Percentiles rank a stretch among this genome's conserved stretches.
Evolutionary conservation across 306 rosid species (phyloP).

Genomic region (Erythrophleum fordii): DNA sequence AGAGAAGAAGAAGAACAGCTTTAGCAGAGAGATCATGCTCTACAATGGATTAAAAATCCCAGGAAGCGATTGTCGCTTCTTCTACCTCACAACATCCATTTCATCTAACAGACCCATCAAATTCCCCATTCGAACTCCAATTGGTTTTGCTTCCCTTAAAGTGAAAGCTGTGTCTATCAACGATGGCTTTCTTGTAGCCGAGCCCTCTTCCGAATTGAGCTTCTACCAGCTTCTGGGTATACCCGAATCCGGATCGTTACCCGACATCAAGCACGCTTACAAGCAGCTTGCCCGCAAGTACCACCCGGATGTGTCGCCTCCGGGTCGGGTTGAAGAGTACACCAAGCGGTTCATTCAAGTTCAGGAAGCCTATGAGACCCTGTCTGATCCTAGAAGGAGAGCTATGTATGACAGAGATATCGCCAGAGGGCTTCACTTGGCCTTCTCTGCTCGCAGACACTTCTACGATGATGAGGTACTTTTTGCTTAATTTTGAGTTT

Average conservation of each 20-base stretch:
- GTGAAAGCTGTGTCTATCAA: constrained; percentile 42
- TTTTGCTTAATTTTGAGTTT: background rate
- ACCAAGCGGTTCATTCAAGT: constrained; percentile 74
- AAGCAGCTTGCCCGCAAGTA: constrained; percentile 82
- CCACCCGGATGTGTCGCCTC: constrained; percentile 94
- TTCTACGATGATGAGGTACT: constrained; percentile 51
- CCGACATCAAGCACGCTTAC: constrained; percentile 82
- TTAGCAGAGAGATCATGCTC: constrained; percentile 48
- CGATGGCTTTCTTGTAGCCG: constrained; percentile 40
- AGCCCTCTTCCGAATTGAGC: constrained; percentile 32
- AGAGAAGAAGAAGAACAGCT: background rate
- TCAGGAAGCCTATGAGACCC: constrained; percentile 87
- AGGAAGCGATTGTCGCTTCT: constrained; percentile 53
- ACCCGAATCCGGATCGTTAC: constrained; percentile 62
- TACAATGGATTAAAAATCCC: constrained; percentile 49
- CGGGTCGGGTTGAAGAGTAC: constrained; percentile 77
- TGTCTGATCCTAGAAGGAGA: constrained; percentile 68
- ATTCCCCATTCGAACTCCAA: constrained; percentile 29
- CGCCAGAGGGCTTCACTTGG: constrained; percentile 67
- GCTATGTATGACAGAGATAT: constrained; percentile 72
- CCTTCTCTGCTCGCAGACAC: constrained; percentile 59
- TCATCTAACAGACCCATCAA: background rate
- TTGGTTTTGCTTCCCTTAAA: constrained; percentile 31
- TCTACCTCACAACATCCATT: constrained; percentile 36
- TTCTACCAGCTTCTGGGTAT: constrained; percentile 82